Conservation (phyloP, 768 basidiomycete genomes). For the Trametopsis cervina region DNA sequence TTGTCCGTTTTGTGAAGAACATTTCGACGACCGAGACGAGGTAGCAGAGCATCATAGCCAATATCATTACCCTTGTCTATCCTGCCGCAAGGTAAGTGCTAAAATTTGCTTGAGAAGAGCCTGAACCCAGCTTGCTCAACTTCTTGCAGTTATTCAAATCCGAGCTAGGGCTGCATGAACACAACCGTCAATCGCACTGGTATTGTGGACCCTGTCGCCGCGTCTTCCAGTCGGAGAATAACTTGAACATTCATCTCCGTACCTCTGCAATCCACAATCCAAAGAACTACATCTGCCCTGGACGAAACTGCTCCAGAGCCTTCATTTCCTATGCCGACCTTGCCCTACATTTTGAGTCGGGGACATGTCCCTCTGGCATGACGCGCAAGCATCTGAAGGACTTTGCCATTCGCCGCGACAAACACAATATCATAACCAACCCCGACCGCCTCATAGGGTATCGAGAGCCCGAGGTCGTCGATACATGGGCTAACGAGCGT, state of each 20-base stretch:
- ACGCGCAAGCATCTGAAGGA: conserved; percentile 29
- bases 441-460: conserved; percentile 42
- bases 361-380: conserved; percentile 44
- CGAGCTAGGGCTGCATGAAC: conserved; percentile 7
- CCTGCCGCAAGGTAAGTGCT: conserved; percentile 7
- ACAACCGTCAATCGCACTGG: conserved; percentile 7
- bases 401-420: conserved; percentile 34
- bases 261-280: conserved; percentile 39
- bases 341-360: conserved; percentile 54
- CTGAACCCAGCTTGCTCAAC: not conserved
- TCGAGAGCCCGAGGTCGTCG: conserved; percentile 24
- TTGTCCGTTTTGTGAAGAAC: conserved; percentile 8
- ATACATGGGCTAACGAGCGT: conserved; percentile 28
- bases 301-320: conserved; percentile 33
- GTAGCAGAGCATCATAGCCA: conserved; percentile 11
- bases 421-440: conserved; percentile 41
- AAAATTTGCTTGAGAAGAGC: not conserved
- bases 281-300: conserved; percentile 28
- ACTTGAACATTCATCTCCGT: conserved; percentile 40
- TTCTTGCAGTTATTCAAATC: conserved; percentile 2
- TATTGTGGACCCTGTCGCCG: conserved; percentile 5
- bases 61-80: conserved; percentile 7
- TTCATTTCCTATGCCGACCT: conserved; percentile 52
- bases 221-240: conserved; percentile 32
- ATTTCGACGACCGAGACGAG: conserved; percentile 8